A percentile compares a stretch with the other conserved stretches of the same genome.
Evolutionary conservation across 2,329 filamentous ascomycete species (phyloP).

Genomic region (Sodiomyces alkalinus): DNA sequence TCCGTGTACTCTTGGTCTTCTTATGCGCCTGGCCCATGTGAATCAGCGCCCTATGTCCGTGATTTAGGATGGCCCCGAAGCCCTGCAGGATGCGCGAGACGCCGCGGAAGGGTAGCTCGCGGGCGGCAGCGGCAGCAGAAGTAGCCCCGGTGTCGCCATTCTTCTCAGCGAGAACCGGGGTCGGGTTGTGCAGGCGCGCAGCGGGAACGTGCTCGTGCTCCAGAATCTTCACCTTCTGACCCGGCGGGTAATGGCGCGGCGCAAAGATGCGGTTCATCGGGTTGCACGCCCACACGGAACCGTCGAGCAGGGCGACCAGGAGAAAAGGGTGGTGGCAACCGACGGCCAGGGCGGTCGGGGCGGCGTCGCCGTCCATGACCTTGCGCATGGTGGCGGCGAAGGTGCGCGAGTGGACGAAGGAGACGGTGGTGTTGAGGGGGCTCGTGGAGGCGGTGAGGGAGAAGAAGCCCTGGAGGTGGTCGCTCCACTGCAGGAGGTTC

Average conservation of each 20-base stretch:
- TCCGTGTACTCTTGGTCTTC: conserved; percentile 22
- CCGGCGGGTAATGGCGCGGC: conserved; percentile 20
- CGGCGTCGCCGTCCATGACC: conserved; percentile 33
- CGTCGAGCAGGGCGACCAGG: conserved; percentile 37
- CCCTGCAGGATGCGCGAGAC: conserved; percentile 35
- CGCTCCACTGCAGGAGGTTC: conserved; percentile 36
- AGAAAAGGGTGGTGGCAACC: conserved; percentile 37
- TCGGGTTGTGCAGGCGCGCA: conserved; percentile 10
- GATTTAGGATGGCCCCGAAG: conserved; percentile 33
- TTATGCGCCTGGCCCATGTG: conserved; percentile 20
- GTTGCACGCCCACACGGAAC: conserved; percentile 34
- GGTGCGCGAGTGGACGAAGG: conserved; percentile 32
- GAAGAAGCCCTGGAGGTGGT: conserved; percentile 39
- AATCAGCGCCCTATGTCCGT: conserved; percentile 22
- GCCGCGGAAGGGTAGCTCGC: conserved; percentile 18
- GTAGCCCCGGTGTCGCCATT: too few relatives aligned
- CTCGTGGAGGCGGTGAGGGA: conserved; percentile 35
- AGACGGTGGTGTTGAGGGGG: conserved; percentile 34
- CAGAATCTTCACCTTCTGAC: conserved; percentile 29
- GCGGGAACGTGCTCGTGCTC: conserved; percentile 36
- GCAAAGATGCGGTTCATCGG: conserved; percentile 25
- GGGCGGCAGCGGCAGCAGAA: neutral
- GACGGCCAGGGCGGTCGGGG: conserved; percentile 32
- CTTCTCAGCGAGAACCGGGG: too few relatives aligned
- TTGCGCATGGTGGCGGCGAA: conserved; percentile 37